Conservation (phyloP, 1,284 basidiomycete species). For the Acaromyces ingoldii region DNA sequence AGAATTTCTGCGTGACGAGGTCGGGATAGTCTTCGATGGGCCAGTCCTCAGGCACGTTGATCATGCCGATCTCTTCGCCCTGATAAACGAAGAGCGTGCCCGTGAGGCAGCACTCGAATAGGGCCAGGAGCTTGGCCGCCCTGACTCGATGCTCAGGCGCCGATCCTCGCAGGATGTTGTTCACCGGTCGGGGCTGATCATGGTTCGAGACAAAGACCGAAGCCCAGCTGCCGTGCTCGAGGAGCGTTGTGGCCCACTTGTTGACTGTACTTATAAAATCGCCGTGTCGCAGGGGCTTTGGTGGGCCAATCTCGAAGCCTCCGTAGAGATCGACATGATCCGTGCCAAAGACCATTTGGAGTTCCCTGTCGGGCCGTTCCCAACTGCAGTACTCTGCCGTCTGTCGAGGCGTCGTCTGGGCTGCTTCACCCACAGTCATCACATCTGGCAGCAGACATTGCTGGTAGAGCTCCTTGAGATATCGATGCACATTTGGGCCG, state of each 20-base stretch:
- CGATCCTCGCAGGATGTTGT: constrained; percentile 53
- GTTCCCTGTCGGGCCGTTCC: background rate
- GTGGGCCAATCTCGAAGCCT: background rate
- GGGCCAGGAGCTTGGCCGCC: constrained; percentile 64
- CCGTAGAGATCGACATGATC: background rate
- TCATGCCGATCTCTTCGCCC: constrained; percentile 61
- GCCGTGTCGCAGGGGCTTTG: background rate
- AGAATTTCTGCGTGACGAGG: too few species aligned
- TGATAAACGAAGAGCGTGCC: constrained; percentile 71
- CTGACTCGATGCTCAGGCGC: constrained; percentile 57
- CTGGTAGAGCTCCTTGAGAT: too few species aligned
- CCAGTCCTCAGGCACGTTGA: constrained; percentile 66
- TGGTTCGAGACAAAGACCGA: constrained; percentile 60
- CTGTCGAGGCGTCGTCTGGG: background rate
- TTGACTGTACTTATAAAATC: too few species aligned
- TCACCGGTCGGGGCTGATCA: constrained; percentile 60
- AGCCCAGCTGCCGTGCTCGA: constrained; percentile 31
- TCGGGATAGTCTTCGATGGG: constrained; percentile 69
- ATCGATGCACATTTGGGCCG: constrained; percentile 55
- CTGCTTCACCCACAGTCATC: too few species aligned
- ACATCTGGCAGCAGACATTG: too few species aligned
- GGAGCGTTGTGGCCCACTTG: too few species aligned
- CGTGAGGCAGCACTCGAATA: constrained; percentile 61
- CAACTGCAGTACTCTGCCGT: background rate
- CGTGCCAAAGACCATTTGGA: background rate